Evolutionary conservation across 352 stramenopile species (phyloP), one percentile per base, ranked within the genome.

Genomic region (Globisporangium cylindrosporum): DNA sequence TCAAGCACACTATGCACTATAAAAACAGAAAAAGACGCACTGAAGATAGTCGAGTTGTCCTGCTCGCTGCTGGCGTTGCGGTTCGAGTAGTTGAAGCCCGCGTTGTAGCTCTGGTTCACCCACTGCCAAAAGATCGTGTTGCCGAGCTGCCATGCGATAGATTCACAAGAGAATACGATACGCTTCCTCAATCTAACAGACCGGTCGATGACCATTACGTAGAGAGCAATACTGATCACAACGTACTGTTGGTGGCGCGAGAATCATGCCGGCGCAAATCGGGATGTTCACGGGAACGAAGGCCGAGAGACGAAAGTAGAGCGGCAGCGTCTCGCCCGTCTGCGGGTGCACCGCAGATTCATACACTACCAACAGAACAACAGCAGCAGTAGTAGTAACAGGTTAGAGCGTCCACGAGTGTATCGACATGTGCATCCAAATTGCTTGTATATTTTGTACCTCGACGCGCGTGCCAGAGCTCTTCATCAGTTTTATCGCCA

Each of bases 101-200:
- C 86, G 73, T 92, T 95, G 77, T 94, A 96, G 73, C 84, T 94
- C 62, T 96, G 89, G 72, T 96, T 96, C 59, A 92, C 74, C 89
- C 89, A 96, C 68, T 96, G 89, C 85, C 80, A 95, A 59, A 96
- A 94, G 48, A 96, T 80, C 64, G 88, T 94, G 73, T 93, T 92
- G 62, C 59, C 79, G 34, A 91, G 64, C 77, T 88, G 43, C 8
- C 18, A 22, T 51, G 68, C 34, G n/a, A 34, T 15, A 27, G 25
- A 43, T 22, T 7, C 32, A 65, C 43, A 62, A 63, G n/a, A 2
- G 36, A 48, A 4, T 9, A 43, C 3, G 20, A 32, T 32, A 32
- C 29, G 29, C 29, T 32, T 32, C 29, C 29, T 32, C 29, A 32
- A 32, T 32, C 29, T 32, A 32, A 32, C 29, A 32, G 29, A 32